Base-by-base conservation (phyloP, 208 protist genomes). In the Crithidia fasciculata region DNA sequence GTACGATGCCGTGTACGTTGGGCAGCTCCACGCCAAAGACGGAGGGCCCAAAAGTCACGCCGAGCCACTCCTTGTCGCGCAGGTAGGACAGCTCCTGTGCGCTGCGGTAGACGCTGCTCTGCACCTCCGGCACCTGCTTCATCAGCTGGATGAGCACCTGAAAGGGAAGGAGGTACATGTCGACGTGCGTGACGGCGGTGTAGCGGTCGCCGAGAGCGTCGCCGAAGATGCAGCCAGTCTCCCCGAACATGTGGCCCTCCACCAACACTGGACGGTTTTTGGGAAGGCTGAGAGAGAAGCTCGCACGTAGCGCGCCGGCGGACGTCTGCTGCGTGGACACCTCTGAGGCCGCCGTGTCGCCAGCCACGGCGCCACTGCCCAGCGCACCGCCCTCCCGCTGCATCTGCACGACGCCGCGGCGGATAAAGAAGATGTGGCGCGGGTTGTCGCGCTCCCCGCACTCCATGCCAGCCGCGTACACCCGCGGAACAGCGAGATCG, bases 221-320 rank as follows among this genome's bases (percentile, higher is more conserved):
- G 28, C 76, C 65, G 59, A 92, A 95, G 63, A 93, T 93, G 76
- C 90, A 93, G 10, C 81, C 74, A 40, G 78, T 81, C 68, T 95
- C 90, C 43, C 90, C 90, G 74, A 90, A 95, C 13, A 84, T 93
- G 74, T 95, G 90, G 15, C 90, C 90, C 47, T 95, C 90, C 19
- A 92, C 74, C 4, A 93, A 78, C 44, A 95, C 52, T 16, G 71
- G 72, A 6, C 88, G 90, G 72, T 85, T 90, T 55, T 71, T 84
- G 5, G 90, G 86, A 44, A 67, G 50, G 39, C 47, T 50, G 5
- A 76, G 52, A 16, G 71, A 72, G 56, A 65, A 75, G 52, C 57
- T 79, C 37, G 66, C 61, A 0, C 52, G 67, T 2, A 60, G 12
- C 8, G 39, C 10, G 2, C 44, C 15, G 15, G 15, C 10, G 8